Evolutionary conservation across 495 filamentous ascomycete genomes (phyloP), one percentile per base, ranked within the genome.

Genomic region (Darksidea phi): DNA sequence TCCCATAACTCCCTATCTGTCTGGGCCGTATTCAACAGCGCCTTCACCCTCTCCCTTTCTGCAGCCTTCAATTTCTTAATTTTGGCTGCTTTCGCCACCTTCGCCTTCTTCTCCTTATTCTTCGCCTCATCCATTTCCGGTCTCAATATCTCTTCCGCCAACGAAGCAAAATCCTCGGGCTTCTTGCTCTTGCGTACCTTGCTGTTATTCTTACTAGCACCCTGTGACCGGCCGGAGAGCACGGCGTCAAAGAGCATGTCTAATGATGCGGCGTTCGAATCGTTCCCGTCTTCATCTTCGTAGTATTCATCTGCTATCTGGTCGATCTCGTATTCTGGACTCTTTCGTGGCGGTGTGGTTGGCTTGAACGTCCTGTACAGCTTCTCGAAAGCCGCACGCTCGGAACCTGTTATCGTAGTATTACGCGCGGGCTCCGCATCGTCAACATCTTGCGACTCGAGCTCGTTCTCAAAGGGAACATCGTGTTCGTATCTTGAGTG

Each of bases 1-100:
- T 81, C 73, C 91, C 90, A 95, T 8, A 95, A 69, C 24, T 84
- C 82, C 17, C 80, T 72, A 58, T 94, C 90, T 0, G 83, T 84
- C 48, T 75, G 70, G 8, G 83, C 82, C 1, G 54, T 59, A 13
- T 69, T 64, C 63, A 90, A 75, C 57, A 79, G 64, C 13, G 53
- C 51, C 61, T 80, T 78, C 13, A 88, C 76, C 20, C 70, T 47
- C 15, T 46, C 28, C 13, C 63, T 37, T 57, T 72, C 70, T 11
- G 43, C 43, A 12, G 23, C 13, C 28, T 63, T 45, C 1, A 56
- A 43, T 11, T 23, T 23, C 54, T 23, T n/a, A 1, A 61, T 42
- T 38, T 21, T 38, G 11, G 15, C 36, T 7, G 50, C 50, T 26
- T 56, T 20, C 6, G 38, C 24, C 6, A 18, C n/a, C 13, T 38